Base-by-base conservation (phyloP, 2,329 filamentous ascomycete species). In the Atkinsonella texensis region DNA sequence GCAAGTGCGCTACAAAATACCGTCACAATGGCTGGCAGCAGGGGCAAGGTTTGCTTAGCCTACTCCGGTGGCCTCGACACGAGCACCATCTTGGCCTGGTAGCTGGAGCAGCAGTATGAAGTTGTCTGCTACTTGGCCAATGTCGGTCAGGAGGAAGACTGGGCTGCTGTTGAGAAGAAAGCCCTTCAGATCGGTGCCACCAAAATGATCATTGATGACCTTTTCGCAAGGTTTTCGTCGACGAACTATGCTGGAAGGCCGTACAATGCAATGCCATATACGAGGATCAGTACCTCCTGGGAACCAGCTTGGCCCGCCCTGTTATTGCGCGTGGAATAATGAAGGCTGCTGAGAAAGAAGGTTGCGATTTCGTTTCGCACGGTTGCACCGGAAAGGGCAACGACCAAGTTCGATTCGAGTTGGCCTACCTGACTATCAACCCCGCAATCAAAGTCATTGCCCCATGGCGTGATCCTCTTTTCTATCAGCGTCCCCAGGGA, bases 171-270 rank as follows among this genome's bases (percentile, higher is more conserved):
- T 48, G 79, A 85, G 69, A 74, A 75, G 60, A 88, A 88, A 74
- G 48, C 48, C 23, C 18, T 49, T 2, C 40, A 43, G 40, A 43
- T 49, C 17, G 48, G 48, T n/a, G 48, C 48, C 15, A 44, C 8
- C 31, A 43, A 44, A 17, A 49, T 83, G 61, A 64, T 74, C 55
- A 71, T 79, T 55, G 72, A 76, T 51, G 78, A 90, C 65, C 73
- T 89, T 47, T 89, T 47, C 77, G 80, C 58, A 74, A 75, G 59
- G 83, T 87, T 67, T 87, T 90, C 62, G 76, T 90, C 55, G 83
- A 88, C 33, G 42, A 89, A 68, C 75, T 90, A 35, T 84, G 83
- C 73, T 89, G 83, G 75, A 83, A 79, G 50, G 85, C 85, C 53
- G 79, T 89, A 58, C 82, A 86, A 67, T 55, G 57, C 62, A 79